Percentiles rank a stretch among this genome's conserved stretches.
Conservation (phyloP, 495 filamentous ascomycete genomes). For the Trichoderma erinaceum region DNA sequence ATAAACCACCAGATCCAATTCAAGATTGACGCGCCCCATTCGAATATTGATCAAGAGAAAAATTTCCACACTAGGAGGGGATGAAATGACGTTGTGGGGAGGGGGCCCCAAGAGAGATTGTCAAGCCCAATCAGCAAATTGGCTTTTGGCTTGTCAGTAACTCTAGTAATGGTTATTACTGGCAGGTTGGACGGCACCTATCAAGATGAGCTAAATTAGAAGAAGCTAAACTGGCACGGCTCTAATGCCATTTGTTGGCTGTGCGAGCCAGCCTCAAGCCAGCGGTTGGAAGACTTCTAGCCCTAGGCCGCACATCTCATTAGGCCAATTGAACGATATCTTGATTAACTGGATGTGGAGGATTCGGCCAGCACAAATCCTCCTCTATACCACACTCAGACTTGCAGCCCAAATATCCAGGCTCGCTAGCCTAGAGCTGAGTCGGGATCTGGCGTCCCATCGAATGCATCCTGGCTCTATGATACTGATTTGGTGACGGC, state of each 20-base stretch:
- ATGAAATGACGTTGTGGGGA: conserved; percentile 5
- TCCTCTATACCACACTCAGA: not conserved
- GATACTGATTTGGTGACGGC: not conserved
- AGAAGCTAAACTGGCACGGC: no score
- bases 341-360: no score
- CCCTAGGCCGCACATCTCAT: no score
- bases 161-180: not conserved
- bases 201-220: no score
- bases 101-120: not conserved
- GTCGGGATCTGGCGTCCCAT: not conserved
- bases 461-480: not conserved
- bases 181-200: not conserved
- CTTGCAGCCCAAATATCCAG: not conserved
- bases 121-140: not conserved
- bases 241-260: no score
- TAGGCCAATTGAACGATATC: no score
- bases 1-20: conserved; percentile 9
- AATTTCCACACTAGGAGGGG: not conserved
- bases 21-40: conserved; percentile 1
- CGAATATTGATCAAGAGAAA: not conserved
- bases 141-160: not conserved
- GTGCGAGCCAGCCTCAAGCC: no score
- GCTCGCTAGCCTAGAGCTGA: not conserved
- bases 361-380: not conserved
- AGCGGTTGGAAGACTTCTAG: no score